A percentile compares a stretch with the other conserved stretches of the same genome.
Conservation (phyloP, 305 asterid species). For the Ajuga reptans region DNA sequence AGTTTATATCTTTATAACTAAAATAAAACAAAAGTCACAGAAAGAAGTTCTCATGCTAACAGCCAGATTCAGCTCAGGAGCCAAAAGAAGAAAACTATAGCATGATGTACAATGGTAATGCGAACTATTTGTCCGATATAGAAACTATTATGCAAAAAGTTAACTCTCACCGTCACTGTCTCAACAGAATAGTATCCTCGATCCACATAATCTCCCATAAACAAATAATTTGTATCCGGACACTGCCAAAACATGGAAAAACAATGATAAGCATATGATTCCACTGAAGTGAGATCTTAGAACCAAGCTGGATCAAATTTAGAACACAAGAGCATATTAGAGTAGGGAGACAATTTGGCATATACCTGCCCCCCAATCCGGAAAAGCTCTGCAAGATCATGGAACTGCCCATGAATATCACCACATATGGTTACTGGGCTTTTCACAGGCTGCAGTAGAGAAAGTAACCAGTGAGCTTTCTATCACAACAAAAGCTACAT, state of each 20-base stretch:
- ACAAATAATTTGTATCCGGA: slow-evolving; percentile 68
- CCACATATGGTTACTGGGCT: slow-evolving; percentile 61
- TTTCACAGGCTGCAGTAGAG: slow-evolving; percentile 44
- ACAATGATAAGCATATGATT: not conserved
- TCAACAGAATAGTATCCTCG: slow-evolving; percentile 81
- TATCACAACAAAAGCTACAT: not conserved
- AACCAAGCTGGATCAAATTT: not conserved
- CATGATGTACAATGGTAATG: not conserved
- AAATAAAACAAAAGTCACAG: not conserved
- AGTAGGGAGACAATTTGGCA: not conserved
- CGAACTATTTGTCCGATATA: not conserved
- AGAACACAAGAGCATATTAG: not conserved
- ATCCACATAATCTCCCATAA: slow-evolving; percentile 84
- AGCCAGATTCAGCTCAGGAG: not conserved
- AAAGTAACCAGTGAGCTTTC: slow-evolving; percentile 3
- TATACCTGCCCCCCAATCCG: slow-evolving; percentile 51
- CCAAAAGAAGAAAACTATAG: not conserved
- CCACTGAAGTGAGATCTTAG: not conserved
- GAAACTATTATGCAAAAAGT: not conserved
- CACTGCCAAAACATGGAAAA: slow-evolving; percentile 42
- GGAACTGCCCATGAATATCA: slow-evolving; percentile 57
- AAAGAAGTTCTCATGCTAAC: not conserved
- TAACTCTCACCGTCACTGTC: slow-evolving; percentile 56
- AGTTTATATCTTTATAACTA: too few species aligned
- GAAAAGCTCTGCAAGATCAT: slow-evolving; percentile 56